Evolutionary conservation across 2,329 filamentous ascomycete genomes (phyloP).

Genomic region (Ascosphaera apis): DNA sequence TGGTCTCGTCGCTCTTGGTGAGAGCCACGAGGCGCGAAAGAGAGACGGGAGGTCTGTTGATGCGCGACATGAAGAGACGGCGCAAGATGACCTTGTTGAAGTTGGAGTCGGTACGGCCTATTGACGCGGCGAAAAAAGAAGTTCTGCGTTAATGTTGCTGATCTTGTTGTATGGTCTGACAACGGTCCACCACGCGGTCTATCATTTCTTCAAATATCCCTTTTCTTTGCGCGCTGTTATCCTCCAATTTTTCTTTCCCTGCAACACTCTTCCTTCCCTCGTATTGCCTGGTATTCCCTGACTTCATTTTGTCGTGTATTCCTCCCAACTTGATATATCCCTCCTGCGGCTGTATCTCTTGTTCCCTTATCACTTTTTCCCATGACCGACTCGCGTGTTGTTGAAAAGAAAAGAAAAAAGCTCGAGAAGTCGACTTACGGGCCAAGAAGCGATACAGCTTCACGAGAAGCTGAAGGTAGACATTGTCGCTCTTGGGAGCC

Average conservation of each 20-base stretch:
- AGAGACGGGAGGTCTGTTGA: constrained; percentile 89
- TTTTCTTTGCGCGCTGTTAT: too few species aligned
- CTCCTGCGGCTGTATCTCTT: background rate
- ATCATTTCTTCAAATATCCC: too few species aligned
- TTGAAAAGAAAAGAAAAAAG: constrained; percentile 1
- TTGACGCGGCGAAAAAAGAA: background rate
- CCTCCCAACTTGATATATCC: too few species aligned
- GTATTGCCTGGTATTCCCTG: too few species aligned
- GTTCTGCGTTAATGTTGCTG: too few species aligned
- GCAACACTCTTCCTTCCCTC: too few species aligned
- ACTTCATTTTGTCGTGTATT: too few species aligned
- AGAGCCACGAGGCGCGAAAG: constrained; percentile 70
- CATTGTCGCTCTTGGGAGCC: constrained; percentile 95
- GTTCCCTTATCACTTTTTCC: background rate
- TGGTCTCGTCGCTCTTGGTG: constrained; percentile 25
- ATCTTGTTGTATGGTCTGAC: too few species aligned
- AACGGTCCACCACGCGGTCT: too few species aligned
- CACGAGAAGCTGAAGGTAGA: constrained; percentile 89
- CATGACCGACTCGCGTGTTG: constrained; percentile 6
- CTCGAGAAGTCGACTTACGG: constrained; percentile 37
- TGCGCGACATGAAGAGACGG: constrained; percentile 94
- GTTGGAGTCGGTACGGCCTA: constrained; percentile 81
- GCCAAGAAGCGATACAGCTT: constrained; percentile 96
- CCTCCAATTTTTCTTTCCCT: too few species aligned
- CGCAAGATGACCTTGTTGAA: constrained; percentile 99